Evolutionary conservation across 306 rosid genomes (phyloP).

Genomic region (Prunus davidiana): DNA sequence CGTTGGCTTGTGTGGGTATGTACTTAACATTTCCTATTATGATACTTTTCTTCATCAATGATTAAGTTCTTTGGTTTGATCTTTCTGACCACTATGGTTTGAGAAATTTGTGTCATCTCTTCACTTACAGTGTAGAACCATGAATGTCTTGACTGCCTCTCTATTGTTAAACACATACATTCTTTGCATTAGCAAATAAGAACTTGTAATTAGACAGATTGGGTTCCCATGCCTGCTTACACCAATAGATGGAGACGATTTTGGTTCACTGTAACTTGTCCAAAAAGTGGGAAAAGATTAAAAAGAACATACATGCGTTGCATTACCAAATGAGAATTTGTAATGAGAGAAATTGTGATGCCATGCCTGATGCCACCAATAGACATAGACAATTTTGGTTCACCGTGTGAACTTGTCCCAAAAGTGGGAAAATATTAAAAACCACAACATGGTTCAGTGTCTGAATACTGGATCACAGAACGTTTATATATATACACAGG

Average conservation of each 20-base stretch:
- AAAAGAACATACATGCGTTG: too few species aligned
- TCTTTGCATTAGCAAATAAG: neutral
- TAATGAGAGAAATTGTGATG: neutral
- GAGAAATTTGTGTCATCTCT: neutral
- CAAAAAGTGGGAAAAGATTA: neutral
- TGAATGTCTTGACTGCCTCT: neutral
- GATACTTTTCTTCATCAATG: neutral
- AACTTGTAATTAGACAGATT: neutral
- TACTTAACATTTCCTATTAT: neutral
- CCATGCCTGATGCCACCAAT: neutral
- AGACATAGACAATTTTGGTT: neutral
- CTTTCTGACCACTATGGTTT: neutral
- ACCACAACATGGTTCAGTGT: neutral
- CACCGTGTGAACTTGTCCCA: neutral
- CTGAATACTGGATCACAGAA: neutral
- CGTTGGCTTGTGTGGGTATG: conserved; percentile 93
- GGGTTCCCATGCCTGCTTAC: too few species aligned
- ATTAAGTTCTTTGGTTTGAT: neutral
- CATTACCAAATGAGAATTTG: neutral
- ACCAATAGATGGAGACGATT: too few species aligned
- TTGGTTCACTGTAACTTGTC: too few species aligned
- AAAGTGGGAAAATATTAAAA: neutral
- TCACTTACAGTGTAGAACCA: neutral
- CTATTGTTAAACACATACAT: neutral
- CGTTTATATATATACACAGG: neutral